A percentile compares a stretch with the other conserved stretches of the same genome.
Evolutionary conservation across 805 yeast genomes (phyloP).

Genomic region (Wickerhamomyces silvicola): DNA sequence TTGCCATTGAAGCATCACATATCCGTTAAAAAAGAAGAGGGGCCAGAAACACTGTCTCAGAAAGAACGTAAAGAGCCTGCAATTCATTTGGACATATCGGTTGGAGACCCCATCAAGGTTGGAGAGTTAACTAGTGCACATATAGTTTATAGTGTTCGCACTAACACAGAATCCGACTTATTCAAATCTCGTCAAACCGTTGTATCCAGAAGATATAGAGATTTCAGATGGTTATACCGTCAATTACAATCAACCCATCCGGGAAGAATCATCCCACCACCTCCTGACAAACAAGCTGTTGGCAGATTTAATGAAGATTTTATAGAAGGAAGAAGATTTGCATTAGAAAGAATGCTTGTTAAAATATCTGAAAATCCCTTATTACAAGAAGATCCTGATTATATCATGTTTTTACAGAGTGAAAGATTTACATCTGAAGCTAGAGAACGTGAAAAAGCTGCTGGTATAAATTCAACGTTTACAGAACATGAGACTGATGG

Average conservation of each 20-base stretch:
- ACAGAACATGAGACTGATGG: constrained; percentile 26
- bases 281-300: constrained; percentile 89
- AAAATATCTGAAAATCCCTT: constrained; percentile 54
- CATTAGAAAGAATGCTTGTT: constrained; percentile 78
- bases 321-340: constrained; percentile 76
- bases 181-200: constrained; percentile 35
- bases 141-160: constrained; percentile 74
- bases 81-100: constrained; percentile 51
- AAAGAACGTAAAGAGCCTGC: constrained; percentile 9
- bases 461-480: constrained; percentile 36
- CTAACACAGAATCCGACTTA: constrained; percentile 37
- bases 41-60: too few species aligned
- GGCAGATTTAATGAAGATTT: constrained; percentile 90
- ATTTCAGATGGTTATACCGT: constrained; percentile 90
- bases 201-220: constrained; percentile 83
- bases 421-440: constrained; percentile 65
- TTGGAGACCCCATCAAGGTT: constrained; percentile 87
- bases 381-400: constrained; percentile 68
- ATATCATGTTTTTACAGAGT: constrained; percentile 69
- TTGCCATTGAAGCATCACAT: constrained; percentile 20
- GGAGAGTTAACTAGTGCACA: constrained; percentile 89
- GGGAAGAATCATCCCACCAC: constrained; percentile 90
- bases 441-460: constrained; percentile 54
- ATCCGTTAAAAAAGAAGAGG: too few species aligned
- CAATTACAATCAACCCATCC: constrained; percentile 83